Conservation (phyloP, 257 asterid species). For the Gentiana straminea region DNA sequence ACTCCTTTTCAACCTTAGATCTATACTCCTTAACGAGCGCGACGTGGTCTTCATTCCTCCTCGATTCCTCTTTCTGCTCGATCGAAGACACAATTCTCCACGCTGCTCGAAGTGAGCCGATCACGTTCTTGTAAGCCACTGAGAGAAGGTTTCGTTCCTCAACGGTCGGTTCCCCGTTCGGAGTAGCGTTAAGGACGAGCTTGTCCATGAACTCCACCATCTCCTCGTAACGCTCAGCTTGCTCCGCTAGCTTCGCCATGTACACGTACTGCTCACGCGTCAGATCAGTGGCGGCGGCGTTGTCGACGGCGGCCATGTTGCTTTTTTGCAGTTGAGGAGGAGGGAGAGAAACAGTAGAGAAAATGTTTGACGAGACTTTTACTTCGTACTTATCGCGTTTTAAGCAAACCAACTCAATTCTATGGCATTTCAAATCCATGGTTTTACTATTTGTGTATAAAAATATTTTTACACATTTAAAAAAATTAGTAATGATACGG, state of each 20-base stretch:
- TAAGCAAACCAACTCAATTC: no score
- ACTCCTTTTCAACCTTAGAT: constrained; percentile 21
- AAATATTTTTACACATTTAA: no score
- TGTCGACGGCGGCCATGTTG: background rate
- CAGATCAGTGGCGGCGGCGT: constrained; percentile 3
- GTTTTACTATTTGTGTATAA: no score
- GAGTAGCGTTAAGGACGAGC: constrained; percentile 11
- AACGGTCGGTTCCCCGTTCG: constrained; percentile 12
- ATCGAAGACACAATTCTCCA: constrained; percentile 20
- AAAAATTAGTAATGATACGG: no score
- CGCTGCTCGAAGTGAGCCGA: constrained; percentile 19
- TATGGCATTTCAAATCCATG: no score
- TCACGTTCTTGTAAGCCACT: constrained; percentile 21
- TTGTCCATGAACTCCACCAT: constrained; percentile 24
- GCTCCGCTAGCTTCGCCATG: constrained; percentile 23
- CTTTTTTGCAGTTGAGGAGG: no score
- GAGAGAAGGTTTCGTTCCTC: constrained; percentile 22
- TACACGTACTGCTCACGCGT: constrained; percentile 18
- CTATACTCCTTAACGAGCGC: constrained; percentile 13
- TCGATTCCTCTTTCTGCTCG: constrained; percentile 21
- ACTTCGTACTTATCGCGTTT: no score
- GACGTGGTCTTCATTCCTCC: constrained; percentile 17
- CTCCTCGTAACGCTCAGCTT: constrained; percentile 22
- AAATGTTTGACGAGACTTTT: no score
- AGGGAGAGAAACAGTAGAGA: no score